Base-by-base conservation (phyloP, 106 monocot genomes). In the Xerophyta viscosa region DNA sequence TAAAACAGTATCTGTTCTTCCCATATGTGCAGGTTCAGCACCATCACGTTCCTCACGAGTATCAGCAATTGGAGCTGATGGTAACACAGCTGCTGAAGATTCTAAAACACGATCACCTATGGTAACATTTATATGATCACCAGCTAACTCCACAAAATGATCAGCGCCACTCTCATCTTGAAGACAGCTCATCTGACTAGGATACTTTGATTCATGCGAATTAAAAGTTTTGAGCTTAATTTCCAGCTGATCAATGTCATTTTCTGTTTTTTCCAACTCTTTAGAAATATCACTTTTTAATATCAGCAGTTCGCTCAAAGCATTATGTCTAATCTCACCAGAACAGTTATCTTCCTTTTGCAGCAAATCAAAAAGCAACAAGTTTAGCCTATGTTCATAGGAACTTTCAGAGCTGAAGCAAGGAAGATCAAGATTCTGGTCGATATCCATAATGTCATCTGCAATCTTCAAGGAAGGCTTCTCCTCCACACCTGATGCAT, bases 181-280 rank as follows among this genome's bases (percentile, higher is more conserved):
- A 15, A 49, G 14, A 6, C 22, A 48, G 23, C 60, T 46, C 47
- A 2, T 24, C 27, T 61, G 52, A 46, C 29, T 30, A 33, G 27
- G 11, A 46, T 36, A 10, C 20, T 33, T 52, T 33, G 53, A 24
- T 8, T 25, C 31, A 47, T 57, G 71, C 47, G 23, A 19, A 57
- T 64, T 31, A 20, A 91, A 37, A 28, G 65, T 52, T 46, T 75
- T 94, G 2, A 94, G 65, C 62, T 84, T 75, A 51, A 57, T 78
- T 58, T 94, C 94, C 36, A 75, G 56, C n/a, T 54, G 73, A 53
- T 94, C 93, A 70, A 94, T 84, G 52, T 88, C 93, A 66, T 28
- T 61, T 54, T 88, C 93, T 17, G 84, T 88, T 66, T 78, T 92
- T 58, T 94, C 94, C 49, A 94, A 46, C 62, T 74, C 77, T 54